Base-by-base conservation (phyloP, 1,284 basidiomycete species). In the Ceratobasidium sp. region DNA sequence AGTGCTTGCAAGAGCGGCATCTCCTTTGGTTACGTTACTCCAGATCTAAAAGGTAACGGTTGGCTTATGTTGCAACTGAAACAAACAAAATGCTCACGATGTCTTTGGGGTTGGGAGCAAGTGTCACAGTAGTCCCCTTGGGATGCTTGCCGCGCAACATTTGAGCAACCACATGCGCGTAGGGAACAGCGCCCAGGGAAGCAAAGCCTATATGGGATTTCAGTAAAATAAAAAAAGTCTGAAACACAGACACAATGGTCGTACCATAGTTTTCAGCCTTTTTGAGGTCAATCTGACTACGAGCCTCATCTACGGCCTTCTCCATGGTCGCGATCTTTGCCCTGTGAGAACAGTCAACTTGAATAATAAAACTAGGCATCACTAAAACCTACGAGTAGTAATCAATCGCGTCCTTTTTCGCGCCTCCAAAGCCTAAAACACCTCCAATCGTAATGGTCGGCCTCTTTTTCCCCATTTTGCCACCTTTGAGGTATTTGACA, bases 101-200 rank as follows among this genome's bases (percentile, higher is more conserved):
- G 78, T 93, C 93, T 78, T 91, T 93, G 9, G 93, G 93, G 80
- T 94, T 94, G 0, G 94, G 94, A 1, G 94, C 94, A 58, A 94
- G 82, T 16, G 84, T 80, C 67, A 95, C 88, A 9, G 83, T 83
- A 0, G 92, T 88, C 8, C 92, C 91, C 77, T 91, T 91, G 4
- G 91, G 88, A 75, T 86, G 87, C 79, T 94, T 95, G 73, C 82
- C 82, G 52, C 82, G 81, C 49, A 95, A 83, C 75, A 89, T 83
- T 76, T 89, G 88, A 1, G 91, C 93, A 14, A 95, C 93, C 57
- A 92, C 86, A 77, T 96, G 94, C 0, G 96, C 95, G 78, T 95
- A 96, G 0, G 94, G 91, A 11, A 98, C 92, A 0, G 95, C 91
- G 63, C 93, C 95, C 89, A 98, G 93, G 26, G 94, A 95, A 1